phyloP scores from a whole-genome alignment of 176 grass and related monocot genomes.

The Avena atlantica region DNA sequence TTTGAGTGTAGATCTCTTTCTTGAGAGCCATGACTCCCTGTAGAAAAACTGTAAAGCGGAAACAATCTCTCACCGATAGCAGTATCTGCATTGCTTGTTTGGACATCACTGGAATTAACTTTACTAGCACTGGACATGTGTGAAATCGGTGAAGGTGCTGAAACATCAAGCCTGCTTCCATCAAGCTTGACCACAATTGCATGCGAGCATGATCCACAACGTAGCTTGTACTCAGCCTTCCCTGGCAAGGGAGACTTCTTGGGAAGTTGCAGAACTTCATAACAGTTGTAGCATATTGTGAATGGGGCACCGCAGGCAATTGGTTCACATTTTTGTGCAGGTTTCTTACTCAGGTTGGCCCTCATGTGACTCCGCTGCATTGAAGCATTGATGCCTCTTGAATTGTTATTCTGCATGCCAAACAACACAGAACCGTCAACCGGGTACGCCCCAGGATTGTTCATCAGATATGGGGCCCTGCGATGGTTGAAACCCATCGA shows the following conservation, averaged over 20 bases:
- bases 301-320: slow-evolving; percentile 86
- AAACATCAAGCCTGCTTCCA: slow-evolving; percentile 76
- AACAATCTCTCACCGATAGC: slow-evolving; percentile 50
- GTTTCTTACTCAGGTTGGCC: slow-evolving; percentile 57
- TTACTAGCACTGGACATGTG: slow-evolving; percentile 46
- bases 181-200: slow-evolving; percentile 67
- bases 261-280: slow-evolving; percentile 87
- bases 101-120: slow-evolving; percentile 52
- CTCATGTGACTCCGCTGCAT: slow-evolving; percentile 54
- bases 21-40: slow-evolving; percentile 58
- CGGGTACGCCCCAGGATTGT: slow-evolving; percentile 47
- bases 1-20: slow-evolving; percentile 59
- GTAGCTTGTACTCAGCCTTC: slow-evolving; percentile 75
- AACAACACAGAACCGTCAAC: slow-evolving; percentile 44
- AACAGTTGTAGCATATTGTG: slow-evolving; percentile 88
- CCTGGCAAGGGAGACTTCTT: slow-evolving; percentile 47
- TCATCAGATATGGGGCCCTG: slow-evolving; percentile 51
- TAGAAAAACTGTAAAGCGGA: slow-evolving; percentile 80
- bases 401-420: slow-evolving; percentile 50
- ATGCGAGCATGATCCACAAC: slow-evolving; percentile 85
- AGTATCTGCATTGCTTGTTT: slow-evolving; percentile 39
- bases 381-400: slow-evolving; percentile 48
- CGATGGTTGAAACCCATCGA: slow-evolving; percentile 58
- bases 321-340: slow-evolving; percentile 62
- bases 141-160: slow-evolving; percentile 59